These are phyloP conservation scores for Syzygium grande DNA, from an alignment of 345 rosid species.

Conservation along the genomic window DNA sequence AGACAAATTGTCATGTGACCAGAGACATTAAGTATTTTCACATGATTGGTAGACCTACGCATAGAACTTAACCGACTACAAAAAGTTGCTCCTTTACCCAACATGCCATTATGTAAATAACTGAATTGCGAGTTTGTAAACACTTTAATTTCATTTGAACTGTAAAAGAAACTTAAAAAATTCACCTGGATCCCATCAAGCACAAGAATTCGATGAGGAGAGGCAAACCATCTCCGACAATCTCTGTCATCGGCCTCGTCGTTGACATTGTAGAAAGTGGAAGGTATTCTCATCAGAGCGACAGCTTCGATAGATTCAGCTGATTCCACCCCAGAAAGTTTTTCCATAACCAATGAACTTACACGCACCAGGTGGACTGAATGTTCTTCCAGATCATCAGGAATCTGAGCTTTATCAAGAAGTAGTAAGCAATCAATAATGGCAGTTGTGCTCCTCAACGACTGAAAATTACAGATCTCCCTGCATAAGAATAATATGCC, in stretches of 20 bases:
- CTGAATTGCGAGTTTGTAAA: not conserved
- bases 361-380: conserved; percentile 34
- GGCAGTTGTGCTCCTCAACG: conserved; percentile 17
- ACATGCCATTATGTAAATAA: not conserved
- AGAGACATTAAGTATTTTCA: not conserved
- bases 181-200: conserved; percentile 83
- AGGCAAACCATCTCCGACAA: conserved; percentile 55
- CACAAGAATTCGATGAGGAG: conserved; percentile 60
- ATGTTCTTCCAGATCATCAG: conserved; percentile 29
- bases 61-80: not conserved
- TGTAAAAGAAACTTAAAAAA: not conserved
- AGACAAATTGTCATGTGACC: not conserved
- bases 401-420: conserved; percentile 48
- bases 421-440: conserved; percentile 57
- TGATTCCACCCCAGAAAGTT: conserved; percentile 74
- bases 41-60: not conserved
- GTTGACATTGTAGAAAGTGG: conserved; percentile 37
- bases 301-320: conserved; percentile 68
- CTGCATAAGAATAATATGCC: conserved; percentile 20
- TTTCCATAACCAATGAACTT: conserved; percentile 66
- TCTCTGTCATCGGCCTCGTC: conserved; percentile 14
- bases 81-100: not conserved
- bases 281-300: conserved; percentile 73
- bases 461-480: conserved; percentile 53
- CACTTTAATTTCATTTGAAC: not conserved